Percentiles rank a stretch among this genome's conserved stretches.
phyloP scores from a whole-genome alignment of 2,329 filamentous ascomycete genomes.

The Xylaria polymorpha region DNA sequence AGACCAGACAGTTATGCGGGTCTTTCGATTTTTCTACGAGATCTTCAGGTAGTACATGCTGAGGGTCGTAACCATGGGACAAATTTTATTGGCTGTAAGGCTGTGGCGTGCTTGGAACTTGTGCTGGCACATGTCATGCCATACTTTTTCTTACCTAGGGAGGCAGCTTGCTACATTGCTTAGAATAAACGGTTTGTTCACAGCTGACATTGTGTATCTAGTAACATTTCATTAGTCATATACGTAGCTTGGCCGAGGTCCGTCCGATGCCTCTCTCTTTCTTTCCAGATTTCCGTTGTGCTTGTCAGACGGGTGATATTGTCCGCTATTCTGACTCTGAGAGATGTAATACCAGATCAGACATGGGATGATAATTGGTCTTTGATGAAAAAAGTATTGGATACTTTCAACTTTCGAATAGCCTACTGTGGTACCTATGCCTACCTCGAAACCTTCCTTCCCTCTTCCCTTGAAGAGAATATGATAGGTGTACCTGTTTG shows the following conservation, averaged over 20 bases:
- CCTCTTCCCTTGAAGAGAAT: background rate
- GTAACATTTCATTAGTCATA: background rate
- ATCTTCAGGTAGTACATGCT: conserved; percentile 7
- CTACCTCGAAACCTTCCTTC: background rate
- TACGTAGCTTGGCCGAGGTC: conserved; percentile 1
- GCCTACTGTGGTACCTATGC: background rate
- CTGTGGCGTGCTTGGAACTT: background rate
- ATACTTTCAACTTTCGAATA: background rate
- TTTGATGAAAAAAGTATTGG: background rate
- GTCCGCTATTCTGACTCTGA: conserved; percentile 6
- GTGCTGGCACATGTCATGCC: background rate
- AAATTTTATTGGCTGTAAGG: background rate
- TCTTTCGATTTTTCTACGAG: conserved; percentile 15
- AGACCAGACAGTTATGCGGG: conserved; percentile 16
- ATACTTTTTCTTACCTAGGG: background rate
- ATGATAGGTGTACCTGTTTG: background rate
- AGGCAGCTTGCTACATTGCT: background rate
- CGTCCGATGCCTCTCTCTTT: background rate
- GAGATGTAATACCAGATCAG: background rate
- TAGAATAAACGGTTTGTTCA: background rate
- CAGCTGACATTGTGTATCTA: conserved; percentile 6
- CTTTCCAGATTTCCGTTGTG: background rate
- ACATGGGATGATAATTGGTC: background rate
- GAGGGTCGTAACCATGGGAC: conserved; percentile 13
- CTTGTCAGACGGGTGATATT: conserved; percentile 12